These are phyloP conservation scores for Rhododendron simsii DNA, from an alignment of 148 eudicot species.

Conservation along the genomic window DNA sequence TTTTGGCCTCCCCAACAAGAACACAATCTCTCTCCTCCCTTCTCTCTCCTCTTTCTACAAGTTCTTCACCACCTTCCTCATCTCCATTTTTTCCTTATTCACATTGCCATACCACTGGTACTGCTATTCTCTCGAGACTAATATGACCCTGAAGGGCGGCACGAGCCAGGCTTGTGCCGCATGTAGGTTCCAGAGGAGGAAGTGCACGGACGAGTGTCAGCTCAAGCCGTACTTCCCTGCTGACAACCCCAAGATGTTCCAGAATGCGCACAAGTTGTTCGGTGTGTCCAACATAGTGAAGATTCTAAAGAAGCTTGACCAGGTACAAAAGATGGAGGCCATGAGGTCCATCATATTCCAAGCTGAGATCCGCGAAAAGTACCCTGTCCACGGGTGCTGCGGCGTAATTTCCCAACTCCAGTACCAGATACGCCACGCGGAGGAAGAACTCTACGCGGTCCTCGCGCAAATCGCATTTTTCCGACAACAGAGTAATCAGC, in stretches of 20 bases:
- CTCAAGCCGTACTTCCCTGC: conserved; percentile 85
- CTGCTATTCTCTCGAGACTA: neutral
- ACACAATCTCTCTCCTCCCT: neutral
- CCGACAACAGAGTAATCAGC: conserved; percentile 35
- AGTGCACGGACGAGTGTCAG: conserved; percentile 65
- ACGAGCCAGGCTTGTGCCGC: conserved; percentile 92
- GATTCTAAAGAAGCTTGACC: conserved; percentile 37
- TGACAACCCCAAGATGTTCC: conserved; percentile 62
- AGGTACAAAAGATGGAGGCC: conserved; percentile 42
- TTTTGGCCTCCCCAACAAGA: neutral
- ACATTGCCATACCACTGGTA: neutral
- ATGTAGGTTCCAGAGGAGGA: conserved; percentile 73
- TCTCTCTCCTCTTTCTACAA: neutral
- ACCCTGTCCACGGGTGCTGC: conserved; percentile 59
- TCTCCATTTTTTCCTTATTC: neutral
- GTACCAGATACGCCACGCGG: conserved; percentile 23
- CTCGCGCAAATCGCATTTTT: conserved; percentile 32
- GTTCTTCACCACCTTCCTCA: neutral
- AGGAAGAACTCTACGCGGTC: conserved; percentile 53
- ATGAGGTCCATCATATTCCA: conserved; percentile 71
- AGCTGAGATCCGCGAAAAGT: conserved; percentile 52
- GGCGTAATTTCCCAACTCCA: conserved; percentile 30
- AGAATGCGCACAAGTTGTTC: conserved; percentile 68
- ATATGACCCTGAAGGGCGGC: conserved; percentile 87
- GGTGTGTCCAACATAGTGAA: conserved; percentile 77